Evolutionary conservation across 2,329 filamentous ascomycete species (phyloP), one percentile per base, ranked within the genome.

Genomic region (Metarhizium anisopliae): DNA sequence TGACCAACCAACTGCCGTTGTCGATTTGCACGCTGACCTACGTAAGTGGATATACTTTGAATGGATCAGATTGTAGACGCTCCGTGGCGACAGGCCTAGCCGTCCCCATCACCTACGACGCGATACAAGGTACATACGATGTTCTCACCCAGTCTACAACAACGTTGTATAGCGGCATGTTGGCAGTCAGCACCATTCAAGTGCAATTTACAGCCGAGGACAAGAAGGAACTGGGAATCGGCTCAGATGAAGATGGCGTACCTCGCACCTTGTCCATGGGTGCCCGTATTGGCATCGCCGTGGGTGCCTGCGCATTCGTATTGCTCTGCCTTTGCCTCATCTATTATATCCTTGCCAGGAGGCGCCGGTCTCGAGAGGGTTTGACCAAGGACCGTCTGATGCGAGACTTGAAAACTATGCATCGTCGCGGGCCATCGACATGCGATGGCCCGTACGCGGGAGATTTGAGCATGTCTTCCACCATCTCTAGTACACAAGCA

Each of bases 131-230:
- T 32, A 68, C 67, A 7, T 71, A 72, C 57, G 60, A 67, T n/a
- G 62, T 70, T 47, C 49, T 70, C 32, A 62, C 67, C n/a, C 62
- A 63, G 35, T 68, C 69, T 4, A 70, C 68, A 8, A 74, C 70
- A 11, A 73, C 70, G 1, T 59, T 74, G 6, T 69, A 68, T 40
- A 66, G 65, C 51, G 72, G 70, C 52, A 68, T 69, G 5, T 65
- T 72, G 29, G 71, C 69, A 4, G 69, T 73, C 10, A 67, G 71
- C 55, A 69, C 67, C 5, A 68, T 73, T 38, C 65, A 66, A 18
- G 71, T 70, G 3, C 63, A 72, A n/a, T 73, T 72, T 56, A 66
- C 66, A 47, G 67, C 69, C n/a, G 60, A 60, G 7, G 70, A 74
- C 55, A 70, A 68, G 51, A 63, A 63, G 35, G 59, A 60, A 11